Base-by-base conservation (phyloP, 805 yeast species). In the Monosporozyma unispora region DNA sequence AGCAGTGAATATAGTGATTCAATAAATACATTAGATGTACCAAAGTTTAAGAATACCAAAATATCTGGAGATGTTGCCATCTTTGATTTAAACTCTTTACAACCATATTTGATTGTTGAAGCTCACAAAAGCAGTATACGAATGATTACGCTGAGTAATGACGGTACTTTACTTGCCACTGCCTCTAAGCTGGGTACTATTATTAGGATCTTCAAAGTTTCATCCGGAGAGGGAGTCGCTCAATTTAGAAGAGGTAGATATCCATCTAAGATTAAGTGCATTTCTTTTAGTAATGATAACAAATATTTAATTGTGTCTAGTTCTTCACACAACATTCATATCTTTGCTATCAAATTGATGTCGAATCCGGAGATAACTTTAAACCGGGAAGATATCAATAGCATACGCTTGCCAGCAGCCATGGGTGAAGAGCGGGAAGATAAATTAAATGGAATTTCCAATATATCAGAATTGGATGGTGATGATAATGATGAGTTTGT, bases 391-490 rank as follows among this genome's bases (percentile, higher is more conserved):
- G 3, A 39, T 10, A 22, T 4, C 12, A 21, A 39, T 23, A 40
- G 4, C 18, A 4, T 19, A 9, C 39, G 8, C 7, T 16, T 28
- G n/a, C n/a, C 6, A 38, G 6, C 25, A 6, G 14, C 8, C 4
- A 6, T 40, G 16, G 21, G 25, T 22, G 21, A 14, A n/a, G n/a
- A n/a, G n/a, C n/a, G n/a, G 22, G 29, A 40, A 11, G 28, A 93
- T 25, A 5, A 4, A 23, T 80, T 93, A 3, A 87, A 95, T 19
- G 93, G 86, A 38, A 90, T 98, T 0, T 88, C 93, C 18, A 98
- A 91, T 66, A 80, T 91, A 37, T 91, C 90, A 72, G 75, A 87
- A 50, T 66, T 89, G 46, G 84, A 55, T 31, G 40, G 22, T 14
- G 33, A 19, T 33, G 25, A 21, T 22, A 10, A 28, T 21, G n/a